Conservation (phyloP, 1,284 basidiomycete genomes). For the Microbotryum scabiosae region DNA sequence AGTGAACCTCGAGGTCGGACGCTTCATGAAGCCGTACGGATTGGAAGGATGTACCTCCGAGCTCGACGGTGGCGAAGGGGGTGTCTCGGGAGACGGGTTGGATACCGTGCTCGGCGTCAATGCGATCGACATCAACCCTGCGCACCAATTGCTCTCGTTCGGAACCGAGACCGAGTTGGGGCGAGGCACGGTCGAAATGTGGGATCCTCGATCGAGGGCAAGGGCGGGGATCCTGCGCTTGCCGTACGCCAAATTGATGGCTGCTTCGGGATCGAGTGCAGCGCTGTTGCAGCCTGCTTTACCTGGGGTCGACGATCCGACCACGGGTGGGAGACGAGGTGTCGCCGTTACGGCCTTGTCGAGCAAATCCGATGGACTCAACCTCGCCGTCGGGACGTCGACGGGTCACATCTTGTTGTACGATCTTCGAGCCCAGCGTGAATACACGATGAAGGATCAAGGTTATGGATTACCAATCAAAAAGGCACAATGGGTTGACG, state of each 20-base stretch:
- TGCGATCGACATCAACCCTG: constrained; percentile 83
- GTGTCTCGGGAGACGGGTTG: constrained; percentile 38
- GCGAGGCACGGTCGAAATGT: constrained; percentile 77
- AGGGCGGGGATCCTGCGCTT: constrained; percentile 69
- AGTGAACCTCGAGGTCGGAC: constrained; percentile 89
- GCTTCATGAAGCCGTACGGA: constrained; percentile 73
- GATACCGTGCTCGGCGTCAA: constrained; percentile 67
- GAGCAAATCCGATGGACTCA: constrained; percentile 76
- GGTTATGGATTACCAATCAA: constrained; percentile 91
- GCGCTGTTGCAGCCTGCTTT: constrained; percentile 36
- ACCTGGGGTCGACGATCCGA: constrained; percentile 44
- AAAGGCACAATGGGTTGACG: constrained; percentile 81
- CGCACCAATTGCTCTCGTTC: constrained; percentile 83
- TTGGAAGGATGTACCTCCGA: constrained; percentile 44
- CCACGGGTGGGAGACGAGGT: constrained; percentile 30
- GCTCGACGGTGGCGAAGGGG: constrained; percentile 29
- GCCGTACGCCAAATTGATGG: constrained; percentile 52
- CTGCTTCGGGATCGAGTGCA: constrained; percentile 43
- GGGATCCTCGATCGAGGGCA: constrained; percentile 81
- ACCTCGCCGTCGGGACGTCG: constrained; percentile 87
- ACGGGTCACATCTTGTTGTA: constrained; percentile 91
- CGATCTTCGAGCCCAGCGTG: constrained; percentile 75
- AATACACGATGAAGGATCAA: constrained; percentile 89
- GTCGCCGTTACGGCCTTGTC: constrained; percentile 77
- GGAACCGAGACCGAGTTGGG: constrained; percentile 58